phyloP scores from a whole-genome alignment of 176 grass and related monocot species.

The Oryza nivara region DNA sequence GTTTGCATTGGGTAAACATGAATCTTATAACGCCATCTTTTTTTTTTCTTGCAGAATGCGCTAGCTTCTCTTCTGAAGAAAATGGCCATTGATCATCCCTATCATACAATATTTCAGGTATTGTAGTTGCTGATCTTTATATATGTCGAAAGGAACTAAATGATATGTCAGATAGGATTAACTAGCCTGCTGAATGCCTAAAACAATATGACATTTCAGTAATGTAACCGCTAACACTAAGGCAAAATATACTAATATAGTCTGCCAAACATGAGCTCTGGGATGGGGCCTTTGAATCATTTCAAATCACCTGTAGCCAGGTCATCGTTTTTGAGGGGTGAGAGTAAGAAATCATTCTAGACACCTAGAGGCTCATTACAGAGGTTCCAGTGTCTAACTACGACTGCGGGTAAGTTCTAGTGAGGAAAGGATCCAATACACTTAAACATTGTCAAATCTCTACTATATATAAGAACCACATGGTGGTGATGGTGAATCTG shows the following conservation, averaged over 20 bases:
- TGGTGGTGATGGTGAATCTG: background rate
- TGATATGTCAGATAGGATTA: background rate
- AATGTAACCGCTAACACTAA: slow-evolving; percentile 1
- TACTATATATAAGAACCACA: background rate
- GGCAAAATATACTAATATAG: slow-evolving; percentile 14
- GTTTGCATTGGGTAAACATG: background rate
- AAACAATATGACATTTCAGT: background rate
- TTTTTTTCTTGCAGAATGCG: slow-evolving; percentile 53
- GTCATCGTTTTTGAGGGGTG: background rate
- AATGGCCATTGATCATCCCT: slow-evolving; percentile 97
- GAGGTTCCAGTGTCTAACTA: background rate
- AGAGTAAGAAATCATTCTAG: background rate
- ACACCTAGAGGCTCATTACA: background rate
- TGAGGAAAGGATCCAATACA: background rate
- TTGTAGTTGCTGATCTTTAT: background rate
- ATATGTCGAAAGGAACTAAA: background rate
- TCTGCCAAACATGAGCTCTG: background rate
- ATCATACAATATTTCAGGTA: slow-evolving; percentile 98
- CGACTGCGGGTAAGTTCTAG: background rate
- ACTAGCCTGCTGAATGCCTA: background rate
- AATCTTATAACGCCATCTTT: slow-evolving; percentile 31
- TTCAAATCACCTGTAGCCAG: background rate
- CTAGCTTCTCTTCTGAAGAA: slow-evolving; percentile 92
- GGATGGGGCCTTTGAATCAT: background rate
- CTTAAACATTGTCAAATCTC: background rate